These are phyloP conservation scores for Candida railenensis DNA, from an alignment of 805 yeast genomes.

Conservation along the genomic window DNA sequence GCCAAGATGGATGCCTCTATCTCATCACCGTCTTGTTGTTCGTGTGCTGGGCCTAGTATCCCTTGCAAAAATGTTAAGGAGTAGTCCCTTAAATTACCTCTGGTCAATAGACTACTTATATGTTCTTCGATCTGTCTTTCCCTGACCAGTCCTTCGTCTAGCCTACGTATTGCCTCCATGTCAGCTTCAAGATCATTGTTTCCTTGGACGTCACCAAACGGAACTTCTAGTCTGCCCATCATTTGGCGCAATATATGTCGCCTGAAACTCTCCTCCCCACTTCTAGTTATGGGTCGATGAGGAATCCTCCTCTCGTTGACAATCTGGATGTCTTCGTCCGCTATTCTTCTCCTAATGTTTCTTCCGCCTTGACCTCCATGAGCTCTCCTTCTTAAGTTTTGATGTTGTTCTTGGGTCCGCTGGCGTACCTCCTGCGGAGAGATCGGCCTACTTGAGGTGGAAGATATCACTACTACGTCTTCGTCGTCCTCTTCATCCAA, in stretches of 20 bases:
- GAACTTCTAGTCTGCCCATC: not conserved
- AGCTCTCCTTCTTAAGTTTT: not conserved
- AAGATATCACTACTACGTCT: not conserved
- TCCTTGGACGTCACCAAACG: not conserved
- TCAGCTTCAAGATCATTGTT: too few species aligned
- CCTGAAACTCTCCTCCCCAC: constrained; percentile 1
- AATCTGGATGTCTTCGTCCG: constrained; percentile 20
- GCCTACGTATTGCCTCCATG: too few species aligned
- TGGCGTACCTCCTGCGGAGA: not conserved
- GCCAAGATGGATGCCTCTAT: constrained; percentile 34
- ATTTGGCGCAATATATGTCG: not conserved
- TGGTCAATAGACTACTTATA: not conserved
- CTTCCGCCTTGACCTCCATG: not conserved
- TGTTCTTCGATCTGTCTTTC: not conserved
- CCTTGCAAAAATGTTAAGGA: constrained; percentile 2
- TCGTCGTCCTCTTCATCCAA: constrained; percentile 7
- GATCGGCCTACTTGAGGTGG: not conserved
- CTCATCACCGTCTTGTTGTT: constrained; percentile 4
- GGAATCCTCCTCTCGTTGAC: constrained; percentile 19
- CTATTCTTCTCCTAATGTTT: constrained; percentile 9
- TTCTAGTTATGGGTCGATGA: constrained; percentile 6
- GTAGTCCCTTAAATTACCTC: not conserved
- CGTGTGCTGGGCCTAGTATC: not conserved
- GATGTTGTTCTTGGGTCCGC: not conserved
- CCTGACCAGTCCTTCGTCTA: not conserved